These are phyloP conservation scores for Thyridium curvatum DNA, from an alignment of 2,329 filamentous ascomycete species.

Conservation along the genomic window DNA sequence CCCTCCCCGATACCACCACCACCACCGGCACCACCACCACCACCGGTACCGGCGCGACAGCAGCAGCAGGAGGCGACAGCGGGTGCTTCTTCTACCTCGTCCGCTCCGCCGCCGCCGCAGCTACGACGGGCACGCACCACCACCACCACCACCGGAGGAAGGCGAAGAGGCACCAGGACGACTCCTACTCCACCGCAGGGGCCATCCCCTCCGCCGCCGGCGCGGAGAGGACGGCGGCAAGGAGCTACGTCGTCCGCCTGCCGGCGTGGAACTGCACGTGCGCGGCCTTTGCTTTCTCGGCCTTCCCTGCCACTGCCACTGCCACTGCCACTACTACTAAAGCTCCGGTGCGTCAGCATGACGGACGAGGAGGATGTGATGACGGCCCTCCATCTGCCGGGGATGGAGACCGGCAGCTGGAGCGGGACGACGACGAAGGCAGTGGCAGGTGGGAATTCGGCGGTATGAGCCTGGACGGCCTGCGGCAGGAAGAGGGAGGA, in stretches of 20 bases:
- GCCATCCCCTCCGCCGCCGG: slow-evolving; percentile 7
- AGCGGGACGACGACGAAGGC: slow-evolving; percentile 5
- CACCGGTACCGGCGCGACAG: slow-evolving; percentile 7
- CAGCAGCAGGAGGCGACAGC: slow-evolving; percentile 2
- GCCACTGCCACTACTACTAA: too few relatives aligned
- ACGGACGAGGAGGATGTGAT: slow-evolving; percentile 5
- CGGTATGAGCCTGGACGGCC: slow-evolving; percentile 15
- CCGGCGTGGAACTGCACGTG: slow-evolving; percentile 84
- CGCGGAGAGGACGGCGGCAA: too few relatives aligned
- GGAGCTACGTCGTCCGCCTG: slow-evolving; percentile 65
- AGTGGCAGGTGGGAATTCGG: slow-evolving; percentile 19
- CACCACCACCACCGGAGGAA: slow-evolving; percentile 12
- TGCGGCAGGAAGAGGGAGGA: neutral
- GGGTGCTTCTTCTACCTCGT: slow-evolving; percentile 51
- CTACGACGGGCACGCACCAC: slow-evolving; percentile 20
- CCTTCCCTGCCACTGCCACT: slow-evolving; percentile 43
- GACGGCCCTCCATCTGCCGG: too few relatives aligned
- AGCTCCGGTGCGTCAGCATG: too few relatives aligned
- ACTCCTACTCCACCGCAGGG: neutral
- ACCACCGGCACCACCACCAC: slow-evolving; percentile 1
- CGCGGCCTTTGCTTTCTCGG: slow-evolving; percentile 71
- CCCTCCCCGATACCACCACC: neutral
- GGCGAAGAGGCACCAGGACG: slow-evolving; percentile 1
- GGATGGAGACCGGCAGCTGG: slow-evolving; percentile 1
- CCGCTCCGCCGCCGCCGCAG: slow-evolving; percentile 43